Conservation (phyloP, 2,329 filamentous ascomycete species). For the Botrytis fabae region DNA sequence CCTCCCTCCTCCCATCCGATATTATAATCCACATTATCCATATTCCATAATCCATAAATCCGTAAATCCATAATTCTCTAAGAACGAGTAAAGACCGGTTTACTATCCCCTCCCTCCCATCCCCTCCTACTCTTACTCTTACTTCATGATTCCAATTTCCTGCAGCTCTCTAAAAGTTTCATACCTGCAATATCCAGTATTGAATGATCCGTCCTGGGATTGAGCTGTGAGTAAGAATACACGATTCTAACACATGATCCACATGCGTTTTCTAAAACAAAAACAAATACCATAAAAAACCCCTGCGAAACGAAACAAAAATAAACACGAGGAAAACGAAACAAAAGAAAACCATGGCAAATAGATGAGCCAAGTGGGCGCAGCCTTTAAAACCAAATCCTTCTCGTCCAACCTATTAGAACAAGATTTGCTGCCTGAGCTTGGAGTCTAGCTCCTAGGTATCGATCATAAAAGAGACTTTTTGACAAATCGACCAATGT, state of each 20-base stretch:
- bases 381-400: conserved; percentile 13
- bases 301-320: neutral
- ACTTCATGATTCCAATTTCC: neutral
- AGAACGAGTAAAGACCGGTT: conserved; percentile 10
- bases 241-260: conserved; percentile 6
- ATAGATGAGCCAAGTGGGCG: conserved; percentile 17
- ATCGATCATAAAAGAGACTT: conserved; percentile 18
- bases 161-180: neutral
- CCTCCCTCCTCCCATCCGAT: neutral
- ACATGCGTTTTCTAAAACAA: conserved; percentile 1
- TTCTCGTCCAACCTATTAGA: conserved; percentile 28
- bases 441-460: conserved; percentile 36
- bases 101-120: neutral
- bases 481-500: conserved; percentile 23
- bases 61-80: neutral
- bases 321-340: neutral
- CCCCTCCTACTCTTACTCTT: neutral
- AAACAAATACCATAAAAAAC: neutral
- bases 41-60: neutral
- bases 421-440: conserved; percentile 34
- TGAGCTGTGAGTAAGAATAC: conserved; percentile 2
- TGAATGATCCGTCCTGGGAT: neutral
- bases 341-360: neutral
- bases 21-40: conserved; percentile 11
- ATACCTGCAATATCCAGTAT: conserved; percentile 23